A percentile compares a stretch with the other conserved stretches of the same genome.
Evolutionary conservation across 2,329 filamentous ascomycete genomes (phyloP).

Genomic region (Dichotomopilus funicola): DNA sequence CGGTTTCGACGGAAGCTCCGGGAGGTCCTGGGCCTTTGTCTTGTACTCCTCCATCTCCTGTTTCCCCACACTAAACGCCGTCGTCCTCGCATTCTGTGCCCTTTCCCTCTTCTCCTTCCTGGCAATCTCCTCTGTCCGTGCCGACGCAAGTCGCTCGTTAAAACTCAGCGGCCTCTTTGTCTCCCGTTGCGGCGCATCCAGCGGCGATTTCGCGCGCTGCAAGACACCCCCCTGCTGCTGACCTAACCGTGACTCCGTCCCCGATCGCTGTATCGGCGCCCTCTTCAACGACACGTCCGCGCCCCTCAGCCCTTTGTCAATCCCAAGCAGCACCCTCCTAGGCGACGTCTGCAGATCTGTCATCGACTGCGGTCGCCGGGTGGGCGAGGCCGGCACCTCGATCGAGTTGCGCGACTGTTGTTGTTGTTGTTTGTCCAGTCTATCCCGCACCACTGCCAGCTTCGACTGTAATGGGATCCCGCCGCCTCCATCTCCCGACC

Average conservation of each 20-base stretch:
- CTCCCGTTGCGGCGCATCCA: conserved; percentile 26
- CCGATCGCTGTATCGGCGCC: conserved; percentile 45
- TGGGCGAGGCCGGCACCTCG: conserved; percentile 70
- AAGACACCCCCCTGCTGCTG: conserved; percentile 36
- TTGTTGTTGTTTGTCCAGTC: conserved; percentile 25
- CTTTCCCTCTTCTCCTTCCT: conserved; percentile 45
- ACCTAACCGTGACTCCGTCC: conserved; percentile 9
- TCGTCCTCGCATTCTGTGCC: conserved; percentile 48
- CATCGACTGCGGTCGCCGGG: conserved; percentile 49
- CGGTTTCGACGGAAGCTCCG: conserved; percentile 40
- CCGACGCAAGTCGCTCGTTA: conserved; percentile 76
- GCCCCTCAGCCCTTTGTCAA: conserved; percentile 75
- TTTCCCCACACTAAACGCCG: conserved; percentile 50
- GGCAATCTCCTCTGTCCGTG: conserved; percentile 49
- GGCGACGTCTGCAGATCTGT: conserved; percentile 62
- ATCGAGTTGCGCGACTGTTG: conserved; percentile 38
- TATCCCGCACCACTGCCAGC: conserved; percentile 20
- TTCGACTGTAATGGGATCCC: conserved; percentile 23
- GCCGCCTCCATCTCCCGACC: conserved; percentile 21
- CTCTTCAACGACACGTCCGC: conserved; percentile 79
- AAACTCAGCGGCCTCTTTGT: conserved; percentile 53
- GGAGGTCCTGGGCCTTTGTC: conserved; percentile 47
- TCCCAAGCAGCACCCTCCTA: conserved; percentile 71
- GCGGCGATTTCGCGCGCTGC: conserved; percentile 37
- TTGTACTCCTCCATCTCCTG: conserved; percentile 57